phyloP scores from a whole-genome alignment of 2,329 filamentous ascomycete species.

The Aspergillus transmontanensis region DNA sequence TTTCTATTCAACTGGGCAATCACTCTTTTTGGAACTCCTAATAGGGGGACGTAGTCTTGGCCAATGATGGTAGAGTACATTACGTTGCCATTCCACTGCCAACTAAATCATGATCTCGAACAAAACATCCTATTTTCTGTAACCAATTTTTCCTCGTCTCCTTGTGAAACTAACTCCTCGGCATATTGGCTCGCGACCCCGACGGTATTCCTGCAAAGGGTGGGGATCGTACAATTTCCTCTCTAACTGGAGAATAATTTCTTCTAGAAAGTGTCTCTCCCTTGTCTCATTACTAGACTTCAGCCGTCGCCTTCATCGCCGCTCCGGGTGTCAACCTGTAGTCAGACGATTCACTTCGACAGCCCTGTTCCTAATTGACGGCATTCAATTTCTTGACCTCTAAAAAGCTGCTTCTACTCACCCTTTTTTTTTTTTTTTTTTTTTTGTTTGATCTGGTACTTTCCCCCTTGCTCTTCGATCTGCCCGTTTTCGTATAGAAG shows the following conservation, averaged over 20 bases:
- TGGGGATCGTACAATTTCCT: conserved; percentile 6
- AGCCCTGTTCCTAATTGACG: not conserved
- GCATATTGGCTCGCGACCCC: not conserved
- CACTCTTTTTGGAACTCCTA: not conserved
- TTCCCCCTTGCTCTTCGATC: not conserved
- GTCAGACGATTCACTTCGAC: not conserved
- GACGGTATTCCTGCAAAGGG: conserved; percentile 1
- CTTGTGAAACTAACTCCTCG: not conserved
- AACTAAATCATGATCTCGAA: not conserved
- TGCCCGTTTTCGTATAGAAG: not conserved
- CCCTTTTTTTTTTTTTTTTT: not conserved
- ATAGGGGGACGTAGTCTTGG: not conserved
- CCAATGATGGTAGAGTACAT: conserved; percentile 5
- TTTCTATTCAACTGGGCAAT: not conserved
- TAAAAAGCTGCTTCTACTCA: not conserved
- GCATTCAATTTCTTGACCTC: not conserved
- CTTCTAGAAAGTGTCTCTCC: not conserved
- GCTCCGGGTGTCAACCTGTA: not conserved
- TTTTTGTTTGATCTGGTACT: not conserved
- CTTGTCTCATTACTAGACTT: not conserved
- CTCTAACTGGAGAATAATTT: not conserved
- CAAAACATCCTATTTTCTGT: not conserved
- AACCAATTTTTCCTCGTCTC: not conserved
- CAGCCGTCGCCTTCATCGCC: conserved; percentile 1
- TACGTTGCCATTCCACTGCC: conserved; percentile 6